These are phyloP conservation scores for Taxillus chinensis DNA, from an alignment of 164 flowering plant genomes.

Conservation along the genomic window DNA sequence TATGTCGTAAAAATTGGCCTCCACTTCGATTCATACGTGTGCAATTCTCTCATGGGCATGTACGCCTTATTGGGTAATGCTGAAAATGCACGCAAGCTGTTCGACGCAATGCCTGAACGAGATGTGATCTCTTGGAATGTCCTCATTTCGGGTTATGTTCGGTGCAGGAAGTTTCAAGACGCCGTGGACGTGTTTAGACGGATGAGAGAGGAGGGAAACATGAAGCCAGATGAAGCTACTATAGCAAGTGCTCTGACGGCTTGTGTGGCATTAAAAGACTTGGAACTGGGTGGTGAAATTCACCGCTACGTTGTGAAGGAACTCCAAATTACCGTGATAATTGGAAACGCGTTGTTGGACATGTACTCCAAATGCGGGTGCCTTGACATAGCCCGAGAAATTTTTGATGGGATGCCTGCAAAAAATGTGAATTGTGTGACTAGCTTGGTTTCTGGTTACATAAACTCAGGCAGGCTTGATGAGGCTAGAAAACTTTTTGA, in stretches of 20 bases:
- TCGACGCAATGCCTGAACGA: conserved; percentile 55
- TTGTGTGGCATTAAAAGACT: conserved; percentile 39
- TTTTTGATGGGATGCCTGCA: conserved; percentile 41
- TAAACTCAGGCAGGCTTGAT: conserved; percentile 43
- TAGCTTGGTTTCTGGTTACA: conserved; percentile 66
- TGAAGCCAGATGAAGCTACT: conserved; percentile 57
- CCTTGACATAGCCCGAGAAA: conserved; percentile 26
- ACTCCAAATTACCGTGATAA: conserved; percentile 32
- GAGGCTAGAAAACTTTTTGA: conserved; percentile 66
- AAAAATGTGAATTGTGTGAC: conserved; percentile 73
- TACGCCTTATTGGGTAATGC: conserved; percentile 42
- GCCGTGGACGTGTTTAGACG: conserved; percentile 33
- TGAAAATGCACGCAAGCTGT: conserved; percentile 22
- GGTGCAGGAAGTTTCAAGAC: conserved; percentile 33
- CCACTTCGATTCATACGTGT: conserved; percentile 47
- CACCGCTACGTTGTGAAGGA: conserved; percentile 32
- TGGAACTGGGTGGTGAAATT: conserved; percentile 62
- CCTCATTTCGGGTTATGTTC: conserved; percentile 48
- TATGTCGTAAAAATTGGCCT: conserved; percentile 43
- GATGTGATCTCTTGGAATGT: conserved; percentile 69
- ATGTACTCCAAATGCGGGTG: conserved; percentile 69
- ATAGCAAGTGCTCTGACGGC: conserved; percentile 66
- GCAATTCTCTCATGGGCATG: conserved; percentile 68
- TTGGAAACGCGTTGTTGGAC: conserved; percentile 60
- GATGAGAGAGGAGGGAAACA: conserved; percentile 26